Conservation (phyloP, 495 filamentous ascomycete genomes). For the Aspergillus homomorphus region DNA sequence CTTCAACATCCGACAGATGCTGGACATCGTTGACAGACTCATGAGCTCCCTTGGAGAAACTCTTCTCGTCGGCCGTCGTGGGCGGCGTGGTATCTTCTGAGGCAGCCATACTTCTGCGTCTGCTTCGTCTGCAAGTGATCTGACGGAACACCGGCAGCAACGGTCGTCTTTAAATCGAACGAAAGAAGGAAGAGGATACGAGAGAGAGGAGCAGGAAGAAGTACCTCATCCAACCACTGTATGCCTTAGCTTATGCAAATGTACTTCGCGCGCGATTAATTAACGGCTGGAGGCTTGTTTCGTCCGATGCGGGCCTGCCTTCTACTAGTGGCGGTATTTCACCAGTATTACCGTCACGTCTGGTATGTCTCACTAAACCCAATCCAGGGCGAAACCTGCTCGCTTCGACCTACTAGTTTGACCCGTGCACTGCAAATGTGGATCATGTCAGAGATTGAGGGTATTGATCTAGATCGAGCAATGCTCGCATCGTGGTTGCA, state of each 20-base stretch:
- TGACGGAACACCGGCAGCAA: no score
- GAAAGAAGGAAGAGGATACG: neutral
- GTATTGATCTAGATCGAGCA: neutral
- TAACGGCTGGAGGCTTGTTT: conserved; percentile 2
- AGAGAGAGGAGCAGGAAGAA: neutral
- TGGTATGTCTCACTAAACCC: neutral
- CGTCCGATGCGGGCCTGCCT: neutral
- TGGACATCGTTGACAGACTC: conserved; percentile 4
- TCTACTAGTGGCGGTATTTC: conserved; percentile 2
- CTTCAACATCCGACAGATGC: neutral
- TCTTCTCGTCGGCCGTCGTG: neutral
- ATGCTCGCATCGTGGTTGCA: no score
- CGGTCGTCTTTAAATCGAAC: no score
- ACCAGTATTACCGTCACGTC: conserved; percentile 1
- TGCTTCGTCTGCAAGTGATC: no score
- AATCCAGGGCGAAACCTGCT: neutral
- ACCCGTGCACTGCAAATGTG: neutral
- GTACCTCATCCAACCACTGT: neutral
- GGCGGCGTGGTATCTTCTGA: neutral
- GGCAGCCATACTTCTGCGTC: neutral
- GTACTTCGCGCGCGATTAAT: no score
- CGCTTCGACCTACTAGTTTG: conserved; percentile 8
- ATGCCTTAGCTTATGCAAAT: no score
- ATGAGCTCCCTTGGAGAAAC: neutral
- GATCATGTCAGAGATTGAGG: neutral